Percentiles rank a stretch among this genome's conserved stretches.
Evolutionary conservation across 2,329 filamentous ascomycete genomes (phyloP).

Genomic region (Cordyceps farinosa): DNA sequence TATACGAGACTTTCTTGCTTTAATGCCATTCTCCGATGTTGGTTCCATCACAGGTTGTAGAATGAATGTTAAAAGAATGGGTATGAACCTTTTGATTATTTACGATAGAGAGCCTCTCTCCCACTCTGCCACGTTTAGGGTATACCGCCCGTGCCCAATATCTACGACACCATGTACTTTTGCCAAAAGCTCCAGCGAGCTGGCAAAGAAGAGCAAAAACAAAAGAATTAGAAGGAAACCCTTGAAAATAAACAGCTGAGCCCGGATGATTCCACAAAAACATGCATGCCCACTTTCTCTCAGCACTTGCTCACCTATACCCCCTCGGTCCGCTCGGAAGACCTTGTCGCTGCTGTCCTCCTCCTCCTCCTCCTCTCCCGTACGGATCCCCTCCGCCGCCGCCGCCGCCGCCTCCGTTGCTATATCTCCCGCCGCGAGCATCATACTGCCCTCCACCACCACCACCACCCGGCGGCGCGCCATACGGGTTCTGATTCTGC

Average conservation of each 20-base stretch:
- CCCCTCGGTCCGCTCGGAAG: constrained; percentile 45
- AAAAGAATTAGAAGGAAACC: not conserved
- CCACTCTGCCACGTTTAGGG: not conserved
- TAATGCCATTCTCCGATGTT: not conserved
- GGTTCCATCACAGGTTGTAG: not conserved
- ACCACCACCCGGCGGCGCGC: constrained; percentile 35
- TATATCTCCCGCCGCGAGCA: constrained; percentile 30
- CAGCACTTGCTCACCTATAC: constrained; percentile 29
- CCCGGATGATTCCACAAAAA: not conserved
- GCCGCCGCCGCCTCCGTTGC: constrained; percentile 35
- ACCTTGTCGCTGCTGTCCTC: constrained; percentile 34
- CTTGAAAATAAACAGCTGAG: constrained; percentile 3
- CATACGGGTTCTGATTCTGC: constrained; percentile 41
- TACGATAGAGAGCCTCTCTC: not conserved
- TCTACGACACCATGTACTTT: not conserved
- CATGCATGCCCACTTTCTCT: not conserved
- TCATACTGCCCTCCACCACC: constrained; percentile 23
- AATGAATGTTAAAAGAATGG: not conserved
- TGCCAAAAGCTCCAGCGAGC: not conserved
- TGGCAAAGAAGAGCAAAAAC: not conserved
- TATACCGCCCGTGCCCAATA: not conserved
- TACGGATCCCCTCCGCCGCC: constrained; percentile 23
- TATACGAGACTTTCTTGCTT: not conserved
- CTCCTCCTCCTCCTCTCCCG: constrained; percentile 4
- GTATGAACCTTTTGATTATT: not conserved